Evolutionary conservation across 2,329 filamentous ascomycete species (phyloP), one percentile per base, ranked within the genome.

Genomic region (Alternaria sp.): DNA sequence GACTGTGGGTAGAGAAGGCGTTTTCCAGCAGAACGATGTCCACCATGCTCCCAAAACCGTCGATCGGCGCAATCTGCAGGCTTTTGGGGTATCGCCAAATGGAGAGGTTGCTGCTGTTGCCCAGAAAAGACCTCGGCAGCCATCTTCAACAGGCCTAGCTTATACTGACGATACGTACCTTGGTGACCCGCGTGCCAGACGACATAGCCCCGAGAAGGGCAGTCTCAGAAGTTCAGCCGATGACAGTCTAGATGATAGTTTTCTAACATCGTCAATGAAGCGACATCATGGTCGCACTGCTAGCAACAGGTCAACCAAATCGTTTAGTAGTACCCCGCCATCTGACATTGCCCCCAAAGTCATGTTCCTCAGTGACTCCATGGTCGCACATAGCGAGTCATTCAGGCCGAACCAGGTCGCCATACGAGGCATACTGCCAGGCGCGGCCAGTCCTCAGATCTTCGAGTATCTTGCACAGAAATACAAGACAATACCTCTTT

Each of bases 21-120:
- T 85, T 10, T 90, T 90, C 66, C 84, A 87, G 17, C 88, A 90
- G 73, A 87, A 85, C 30, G 88, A 90, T 69, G 82, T 89, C 32
- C 85, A 88, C 61, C 87, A 86, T 78, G 83, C 85, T 7, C 82
- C 86, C 9, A 87, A 88, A 66, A 82, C 86, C n/a, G 81, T 88
- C 51, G 86, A 88, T 69, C 83, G 85, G 62, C 83, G 86, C 40
- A 85, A 85, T 58, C 79, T 87, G 70, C 87, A 87, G 70, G 82
- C 87, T 2, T 80, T 88, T 64, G 84, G 84, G 45, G 83, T 88
- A 75, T 87, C 86, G 49, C 85, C 88, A 26, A 83, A 81, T 65
- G 88, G 87, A 19, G 85, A 87, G 54, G 79, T 89, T 55, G 81
- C 84, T 59, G 83, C 84, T 28, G 86, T 88, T 62, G 80, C 81